Conservation (phyloP, 257 asterid species). For the Solanum pimpinellifolium region DNA sequence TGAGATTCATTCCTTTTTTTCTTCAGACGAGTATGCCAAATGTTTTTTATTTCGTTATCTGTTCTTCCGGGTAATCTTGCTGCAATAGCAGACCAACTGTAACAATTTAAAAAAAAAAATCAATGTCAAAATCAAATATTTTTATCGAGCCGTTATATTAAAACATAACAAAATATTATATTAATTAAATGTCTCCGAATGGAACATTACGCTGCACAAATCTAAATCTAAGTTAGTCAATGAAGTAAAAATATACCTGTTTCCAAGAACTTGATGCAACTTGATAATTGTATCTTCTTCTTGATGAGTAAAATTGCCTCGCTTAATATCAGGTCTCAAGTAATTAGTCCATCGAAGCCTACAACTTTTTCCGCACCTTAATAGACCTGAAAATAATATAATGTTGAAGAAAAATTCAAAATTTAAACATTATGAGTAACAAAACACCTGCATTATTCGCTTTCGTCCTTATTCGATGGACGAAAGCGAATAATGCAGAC, state of each 20-base stretch:
- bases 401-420: fast-evolving
- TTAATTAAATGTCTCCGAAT: not conserved
- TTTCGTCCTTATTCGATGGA: not conserved
- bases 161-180: not conserved
- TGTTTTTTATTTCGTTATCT: constrained; percentile 25
- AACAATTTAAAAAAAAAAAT: fast-evolving
- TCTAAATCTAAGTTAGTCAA: not conserved
- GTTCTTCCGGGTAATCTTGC: constrained; percentile 21
- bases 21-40: constrained; percentile 26
- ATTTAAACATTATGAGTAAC: not conserved
- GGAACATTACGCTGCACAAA: not conserved
- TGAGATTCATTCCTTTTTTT: not conserved
- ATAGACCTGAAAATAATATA: not conserved
- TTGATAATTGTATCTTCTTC: constrained; percentile 42
- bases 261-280: constrained; percentile 29
- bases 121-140: not conserved
- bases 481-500: not conserved
- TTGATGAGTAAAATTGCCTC: constrained; percentile 39
- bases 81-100: constrained; percentile 29
- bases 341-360: constrained; percentile 66
- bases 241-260: not conserved
- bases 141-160: not conserved
- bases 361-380: constrained; percentile 66
- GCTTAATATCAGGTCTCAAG: constrained; percentile 47
- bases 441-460: not conserved